Percentiles rank a stretch among this genome's conserved stretches.
Conservation (phyloP, 805 yeast species). For the Wickerhamiella australiensis region DNA sequence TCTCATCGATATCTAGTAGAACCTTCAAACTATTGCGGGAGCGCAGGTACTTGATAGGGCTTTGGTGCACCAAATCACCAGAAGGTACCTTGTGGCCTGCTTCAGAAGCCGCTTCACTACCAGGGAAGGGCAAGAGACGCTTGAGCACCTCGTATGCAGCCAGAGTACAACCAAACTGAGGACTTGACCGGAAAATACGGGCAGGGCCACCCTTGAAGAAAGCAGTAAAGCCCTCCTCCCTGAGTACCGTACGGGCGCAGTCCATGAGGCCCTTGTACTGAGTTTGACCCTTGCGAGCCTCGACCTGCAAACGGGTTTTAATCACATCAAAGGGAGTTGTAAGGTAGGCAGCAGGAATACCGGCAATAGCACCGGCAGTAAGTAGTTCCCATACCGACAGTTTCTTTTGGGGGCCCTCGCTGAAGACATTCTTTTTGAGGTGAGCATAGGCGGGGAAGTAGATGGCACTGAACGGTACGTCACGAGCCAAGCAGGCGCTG, state of each 20-base stretch:
- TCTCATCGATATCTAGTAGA: conserved; percentile 35
- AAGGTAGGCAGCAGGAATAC: conserved; percentile 93
- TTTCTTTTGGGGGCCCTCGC: conserved; percentile 64
- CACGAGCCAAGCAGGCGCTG: conserved; percentile 80
- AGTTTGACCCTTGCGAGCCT: conserved; percentile 62
- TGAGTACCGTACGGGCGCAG: conserved; percentile 60
- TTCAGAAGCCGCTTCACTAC: conserved; percentile 29
- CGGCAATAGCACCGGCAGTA: conserved; percentile 85
- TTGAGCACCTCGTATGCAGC: conserved; percentile 95
- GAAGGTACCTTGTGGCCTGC: conserved; percentile 35
- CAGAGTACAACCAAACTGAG: conserved; percentile 93
- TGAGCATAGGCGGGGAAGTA: conserved; percentile 96
- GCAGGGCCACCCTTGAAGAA: conserved; percentile 96
- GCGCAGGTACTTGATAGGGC: conserved; percentile 31
- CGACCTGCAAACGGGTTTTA: conserved; percentile 87
- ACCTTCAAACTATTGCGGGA: conserved; percentile 34
- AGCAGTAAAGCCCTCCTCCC: conserved; percentile 74
- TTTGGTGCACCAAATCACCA: conserved; percentile 20
- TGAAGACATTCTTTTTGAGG: conserved; percentile 67
- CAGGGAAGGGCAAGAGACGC: conserved; percentile 55
- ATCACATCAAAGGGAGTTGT: conserved; percentile 97
- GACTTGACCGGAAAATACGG: conserved; percentile 86
- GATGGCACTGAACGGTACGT: conserved; percentile 92
- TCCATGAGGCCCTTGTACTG: conserved; percentile 65
- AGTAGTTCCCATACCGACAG: conserved; percentile 76